Evolutionary conservation across 768 basidiomycete genomes (phyloP).

Genomic region (Xerocomellus chrysenteron): DNA sequence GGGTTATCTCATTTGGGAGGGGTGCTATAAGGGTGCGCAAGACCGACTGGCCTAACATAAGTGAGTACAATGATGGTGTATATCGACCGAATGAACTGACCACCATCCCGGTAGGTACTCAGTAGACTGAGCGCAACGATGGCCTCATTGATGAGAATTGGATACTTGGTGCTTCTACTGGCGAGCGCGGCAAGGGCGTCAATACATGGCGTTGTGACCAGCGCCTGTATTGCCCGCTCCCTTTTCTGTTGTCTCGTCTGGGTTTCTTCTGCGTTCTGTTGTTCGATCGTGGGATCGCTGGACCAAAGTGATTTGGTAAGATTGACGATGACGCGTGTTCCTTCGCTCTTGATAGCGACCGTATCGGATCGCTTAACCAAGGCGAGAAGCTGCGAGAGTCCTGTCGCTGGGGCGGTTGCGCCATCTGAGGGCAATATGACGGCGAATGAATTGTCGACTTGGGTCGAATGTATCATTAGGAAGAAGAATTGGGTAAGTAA

Average conservation of each 20-base stretch:
- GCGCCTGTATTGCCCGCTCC: slow-evolving; percentile 49
- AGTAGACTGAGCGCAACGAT: slow-evolving; percentile 80
- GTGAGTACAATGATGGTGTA: slow-evolving; percentile 2
- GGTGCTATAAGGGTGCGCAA: slow-evolving; percentile 57
- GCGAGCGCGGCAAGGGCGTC: slow-evolving; percentile 69
- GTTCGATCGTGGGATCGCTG: slow-evolving; percentile 38
- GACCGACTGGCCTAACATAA: slow-evolving; percentile 54
- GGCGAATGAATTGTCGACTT: slow-evolving; percentile 47
- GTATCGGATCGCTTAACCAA: slow-evolving; percentile 80
- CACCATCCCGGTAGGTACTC: slow-evolving; percentile 61
- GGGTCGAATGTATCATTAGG: slow-evolving; percentile 5
- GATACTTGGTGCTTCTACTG: slow-evolving; percentile 74
- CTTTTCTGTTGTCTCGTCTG: slow-evolving; percentile 48
- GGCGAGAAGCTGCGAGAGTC: slow-evolving; percentile 67
- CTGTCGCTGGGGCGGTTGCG: slow-evolving; percentile 38
- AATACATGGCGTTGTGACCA: slow-evolving; percentile 55
- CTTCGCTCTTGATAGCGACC: slow-evolving; percentile 83
- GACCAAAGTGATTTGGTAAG: slow-evolving; percentile 78
- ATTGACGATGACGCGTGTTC: slow-evolving; percentile 85
- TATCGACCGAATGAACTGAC: slow-evolving; percentile 39
- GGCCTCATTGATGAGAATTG: slow-evolving; percentile 86
- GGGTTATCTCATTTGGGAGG: slow-evolving; percentile 41
- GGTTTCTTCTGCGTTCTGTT: slow-evolving; percentile 31
- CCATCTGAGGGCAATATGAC: slow-evolving; percentile 49
- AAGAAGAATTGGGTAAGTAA: slow-evolving; percentile 18